Evolutionary conservation across 1,284 basidiomycete species (phyloP).

Genomic region (Cerrena zonata): DNA sequence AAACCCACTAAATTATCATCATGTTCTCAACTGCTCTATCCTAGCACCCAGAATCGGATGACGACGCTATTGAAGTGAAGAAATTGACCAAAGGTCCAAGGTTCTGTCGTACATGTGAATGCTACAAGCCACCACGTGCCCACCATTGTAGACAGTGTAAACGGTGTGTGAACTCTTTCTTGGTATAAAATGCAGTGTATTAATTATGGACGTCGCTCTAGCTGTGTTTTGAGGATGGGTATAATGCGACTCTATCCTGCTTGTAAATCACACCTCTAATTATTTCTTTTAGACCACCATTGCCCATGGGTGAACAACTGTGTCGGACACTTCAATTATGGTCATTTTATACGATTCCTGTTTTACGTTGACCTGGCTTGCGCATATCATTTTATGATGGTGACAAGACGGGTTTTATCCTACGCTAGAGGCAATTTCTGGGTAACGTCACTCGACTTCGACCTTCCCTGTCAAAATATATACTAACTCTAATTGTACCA

Average conservation of each 20-base stretch:
- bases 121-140: constrained; percentile 69
- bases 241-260: constrained; percentile 6
- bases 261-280: constrained; percentile 10
- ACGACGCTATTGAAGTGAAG: constrained; percentile 81
- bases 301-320: constrained; percentile 90
- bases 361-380: constrained; percentile 88
- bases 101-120: constrained; percentile 75
- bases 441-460: constrained; percentile 33
- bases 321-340: constrained; percentile 85
- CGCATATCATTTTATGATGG: constrained; percentile 76
- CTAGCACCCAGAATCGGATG: constrained; percentile 71
- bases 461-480: neutral
- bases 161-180: constrained; percentile 57
- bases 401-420: constrained; percentile 58
- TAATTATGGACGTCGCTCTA: constrained; percentile 27
- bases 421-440: constrained; percentile 45
- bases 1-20: neutral
- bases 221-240: constrained; percentile 82
- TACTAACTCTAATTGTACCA: neutral
- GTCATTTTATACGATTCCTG: constrained; percentile 88
- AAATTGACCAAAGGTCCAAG: constrained; percentile 73
- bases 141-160: constrained; percentile 89
- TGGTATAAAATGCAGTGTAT: too few species aligned
- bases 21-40: too few species aligned
- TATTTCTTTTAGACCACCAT: constrained; percentile 67